Evolutionary conservation across 139 green algal genomes (phyloP).

Genomic region (Diplosphaera chodatii): DNA sequence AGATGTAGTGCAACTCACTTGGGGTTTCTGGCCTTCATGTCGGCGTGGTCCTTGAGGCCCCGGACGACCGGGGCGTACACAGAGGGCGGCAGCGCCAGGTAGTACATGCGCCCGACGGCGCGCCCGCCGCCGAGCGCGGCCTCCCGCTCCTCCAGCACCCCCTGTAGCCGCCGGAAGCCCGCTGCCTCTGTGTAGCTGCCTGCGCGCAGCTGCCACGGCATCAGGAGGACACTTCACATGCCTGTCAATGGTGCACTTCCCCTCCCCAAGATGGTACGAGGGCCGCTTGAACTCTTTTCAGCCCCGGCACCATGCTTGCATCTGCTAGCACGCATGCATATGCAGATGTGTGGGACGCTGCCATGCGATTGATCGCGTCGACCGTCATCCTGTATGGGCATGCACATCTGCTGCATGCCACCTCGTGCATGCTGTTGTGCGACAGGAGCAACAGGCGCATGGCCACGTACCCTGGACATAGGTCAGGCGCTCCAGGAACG

Average conservation of each 20-base stretch:
- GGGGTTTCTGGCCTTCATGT: background rate
- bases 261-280: no score
- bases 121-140: background rate
- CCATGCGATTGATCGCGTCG: no score
- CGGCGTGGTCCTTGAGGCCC: conserved; percentile 21
- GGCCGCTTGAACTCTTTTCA: no score
- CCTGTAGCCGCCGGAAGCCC: conserved; percentile 46
- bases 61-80: conserved; percentile 81
- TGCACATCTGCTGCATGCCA: no score
- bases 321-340: no score
- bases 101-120: conserved; percentile 78
- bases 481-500: conserved; percentile 58
- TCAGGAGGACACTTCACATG: no score
- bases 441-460: no score
- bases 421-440: no score
- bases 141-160: conserved; percentile 44
- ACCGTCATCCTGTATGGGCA: no score
- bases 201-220: background rate
- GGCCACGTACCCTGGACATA: conserved; percentile 41
- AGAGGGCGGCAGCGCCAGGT: conserved; percentile 88
- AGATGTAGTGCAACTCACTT: background rate
- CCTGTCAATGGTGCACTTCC: no score
- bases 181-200: conserved; percentile 47
- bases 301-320: no score
- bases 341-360: no score